Evolutionary conservation across 495 filamentous ascomycete genomes (phyloP).

Genomic region (Neurospora sp.): DNA sequence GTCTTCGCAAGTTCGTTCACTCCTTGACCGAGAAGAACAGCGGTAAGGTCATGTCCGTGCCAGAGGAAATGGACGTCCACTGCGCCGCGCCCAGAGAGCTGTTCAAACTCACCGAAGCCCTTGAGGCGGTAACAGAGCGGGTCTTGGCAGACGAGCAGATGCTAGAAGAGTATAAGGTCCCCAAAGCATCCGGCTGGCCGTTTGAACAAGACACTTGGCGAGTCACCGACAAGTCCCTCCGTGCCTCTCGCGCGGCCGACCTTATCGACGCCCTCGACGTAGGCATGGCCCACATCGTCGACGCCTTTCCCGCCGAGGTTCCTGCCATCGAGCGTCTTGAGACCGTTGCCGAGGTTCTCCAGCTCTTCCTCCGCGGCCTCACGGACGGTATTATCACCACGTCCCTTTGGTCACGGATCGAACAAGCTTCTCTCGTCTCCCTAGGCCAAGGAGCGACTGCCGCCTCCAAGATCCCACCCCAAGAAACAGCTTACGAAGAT

Average conservation of each 20-base stretch:
- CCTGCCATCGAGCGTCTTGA: conserved; percentile 58
- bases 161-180: conserved; percentile 53
- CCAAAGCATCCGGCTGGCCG: conserved; percentile 59
- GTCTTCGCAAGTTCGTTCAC: conserved; percentile 40
- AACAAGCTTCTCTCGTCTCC: conserved; percentile 43
- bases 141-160: conserved; percentile 77
- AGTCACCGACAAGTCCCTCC: conserved; percentile 14
- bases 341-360: conserved; percentile 53
- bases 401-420: conserved; percentile 59
- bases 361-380: conserved; percentile 61
- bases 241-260: conserved; percentile 21
- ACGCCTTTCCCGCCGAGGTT: conserved; percentile 48
- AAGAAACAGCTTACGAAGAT: conserved; percentile 45
- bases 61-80: conserved; percentile 34
- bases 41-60: conserved; percentile 23
- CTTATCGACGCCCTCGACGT: conserved; percentile 63
- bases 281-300: conserved; percentile 42
- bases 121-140: conserved; percentile 66
- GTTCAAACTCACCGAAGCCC: conserved; percentile 74
- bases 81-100: conserved; percentile 63
- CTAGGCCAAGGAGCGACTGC: conserved; percentile 20
- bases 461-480: conserved; percentile 31
- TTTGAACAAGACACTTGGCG: conserved; percentile 45
- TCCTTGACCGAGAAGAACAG: conserved; percentile 16
- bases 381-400: conserved; percentile 65